Base-by-base conservation (phyloP, 306 rosid species). In the Vicia sativa region DNA sequence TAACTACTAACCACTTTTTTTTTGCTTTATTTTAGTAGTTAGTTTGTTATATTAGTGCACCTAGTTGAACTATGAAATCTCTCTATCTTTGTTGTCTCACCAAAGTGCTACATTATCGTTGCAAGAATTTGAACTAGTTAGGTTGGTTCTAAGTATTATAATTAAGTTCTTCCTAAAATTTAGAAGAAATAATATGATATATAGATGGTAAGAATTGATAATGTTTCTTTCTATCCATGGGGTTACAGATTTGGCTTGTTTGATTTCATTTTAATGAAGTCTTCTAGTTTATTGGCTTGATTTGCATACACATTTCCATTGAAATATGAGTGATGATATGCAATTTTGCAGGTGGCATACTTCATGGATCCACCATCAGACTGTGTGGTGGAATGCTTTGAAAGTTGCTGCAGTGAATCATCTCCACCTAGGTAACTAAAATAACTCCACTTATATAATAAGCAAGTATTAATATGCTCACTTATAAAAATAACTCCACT, bases 381-480 rank as follows among this genome's bases (percentile, higher is more conserved):
- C 15, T 81, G 66, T 62, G 70, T 89, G 42, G 95, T 87, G 65
- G 92, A 87, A 70, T 89, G 96, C 81, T 71, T 89, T 64, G 72
- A 78, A 43, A 92, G 87, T 72, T 89, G 96, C 78, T 87, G 91
- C 71, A 85, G 80, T 15, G 87, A 87, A 73, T 79, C 86, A 69
- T 81, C 79, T 63, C 95, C 96, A 1, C 70, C 29, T 3, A 26
- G 29, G 29, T 26, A 26, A 26, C 2, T 2, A 26, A 26, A n/a
- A n/a, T n/a, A n/a, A n/a, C n/a, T n/a, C n/a, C n/a, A n/a, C n/a
- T n/a, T n/a, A n/a, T n/a, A n/a, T n/a, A n/a, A n/a, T n/a, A n/a
- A n/a, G n/a, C n/a, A n/a, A n/a, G n/a, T n/a, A n/a, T n/a, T n/a
- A n/a, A n/a, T n/a, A n/a, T n/a, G n/a, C n/a, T n/a, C 26, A 23